Conservation (phyloP, 306 rosid species). For the Amphicarpaea edgeworthii region DNA sequence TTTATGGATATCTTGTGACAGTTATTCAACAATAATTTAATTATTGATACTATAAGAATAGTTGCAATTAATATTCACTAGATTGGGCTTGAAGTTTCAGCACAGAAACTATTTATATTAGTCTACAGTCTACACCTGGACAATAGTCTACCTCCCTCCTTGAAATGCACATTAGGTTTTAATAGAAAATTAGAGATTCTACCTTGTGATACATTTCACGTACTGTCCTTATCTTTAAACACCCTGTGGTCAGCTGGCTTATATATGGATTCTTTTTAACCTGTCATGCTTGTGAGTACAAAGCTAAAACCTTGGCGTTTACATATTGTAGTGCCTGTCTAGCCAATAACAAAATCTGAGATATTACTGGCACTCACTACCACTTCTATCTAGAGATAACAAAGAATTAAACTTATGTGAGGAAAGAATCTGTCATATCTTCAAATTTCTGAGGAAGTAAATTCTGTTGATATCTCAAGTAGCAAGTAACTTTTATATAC, state of each 20-base stretch:
- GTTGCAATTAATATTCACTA: slow-evolving; percentile 6
- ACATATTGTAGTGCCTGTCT: slow-evolving; percentile 19
- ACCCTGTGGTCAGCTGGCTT: neutral
- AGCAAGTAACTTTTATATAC: slow-evolving; percentile 33
- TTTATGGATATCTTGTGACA: neutral
- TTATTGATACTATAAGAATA: slow-evolving; percentile 18
- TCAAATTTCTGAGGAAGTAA: slow-evolving; percentile 38
- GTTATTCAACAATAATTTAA: slow-evolving; percentile 1
- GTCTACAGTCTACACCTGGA: slow-evolving; percentile 28
- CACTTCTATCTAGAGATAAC: neutral
- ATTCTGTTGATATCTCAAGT: slow-evolving; percentile 43
- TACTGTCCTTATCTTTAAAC: slow-evolving; percentile 8
- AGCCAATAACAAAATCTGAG: slow-evolving; percentile 10
- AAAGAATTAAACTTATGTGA: slow-evolving; percentile 13
- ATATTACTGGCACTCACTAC: slow-evolving; percentile 11
- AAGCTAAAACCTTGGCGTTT: slow-evolving; percentile 28
- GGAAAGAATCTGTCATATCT: slow-evolving; percentile 19
- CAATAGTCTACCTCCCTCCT: neutral
- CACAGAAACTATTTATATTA: neutral
- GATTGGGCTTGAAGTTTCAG: slow-evolving; percentile 33
- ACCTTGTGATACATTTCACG: slow-evolving; percentile 23
- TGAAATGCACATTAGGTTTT: slow-evolving; percentile 24
- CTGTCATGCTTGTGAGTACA: slow-evolving; percentile 24
- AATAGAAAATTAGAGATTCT: slow-evolving; percentile 26
- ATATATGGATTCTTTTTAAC: slow-evolving; percentile 15